Evolutionary conservation across 148 eudicot species (phyloP).

Genomic region (Fagopyrum tataricum): DNA sequence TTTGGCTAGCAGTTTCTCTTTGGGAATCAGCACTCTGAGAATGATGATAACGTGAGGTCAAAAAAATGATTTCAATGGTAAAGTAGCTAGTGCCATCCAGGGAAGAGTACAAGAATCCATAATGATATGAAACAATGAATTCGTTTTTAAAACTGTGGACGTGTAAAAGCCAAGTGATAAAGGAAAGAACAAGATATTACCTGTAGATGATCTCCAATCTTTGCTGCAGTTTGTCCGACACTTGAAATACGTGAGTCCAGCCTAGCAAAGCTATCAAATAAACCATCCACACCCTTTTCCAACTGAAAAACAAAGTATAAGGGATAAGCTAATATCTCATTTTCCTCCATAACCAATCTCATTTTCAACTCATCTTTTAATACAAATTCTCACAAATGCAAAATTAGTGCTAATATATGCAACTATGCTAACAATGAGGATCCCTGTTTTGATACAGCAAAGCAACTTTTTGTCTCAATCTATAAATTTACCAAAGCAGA

Average conservation of each 20-base stretch:
- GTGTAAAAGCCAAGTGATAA: not conserved
- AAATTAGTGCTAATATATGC: not conserved
- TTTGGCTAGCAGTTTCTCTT: conserved; percentile 92
- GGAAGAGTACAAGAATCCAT: not conserved
- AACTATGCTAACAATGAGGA: not conserved
- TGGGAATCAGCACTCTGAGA: conserved; percentile 97
- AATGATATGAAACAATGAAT: not conserved
- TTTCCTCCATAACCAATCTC: conserved; percentile 10
- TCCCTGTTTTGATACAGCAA: not conserved
- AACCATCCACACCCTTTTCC: conserved; percentile 96
- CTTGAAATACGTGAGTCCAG: conserved; percentile 97
- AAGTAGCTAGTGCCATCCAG: not conserved
- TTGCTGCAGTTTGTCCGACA: conserved; percentile 99
- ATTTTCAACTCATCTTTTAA: not conserved
- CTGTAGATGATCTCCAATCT: conserved; percentile 99
- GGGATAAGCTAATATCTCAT: conserved; percentile 2
- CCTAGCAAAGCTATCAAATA: conserved; percentile 96
- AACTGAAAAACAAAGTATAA: conserved; percentile 45
- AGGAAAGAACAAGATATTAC: too few species aligned
- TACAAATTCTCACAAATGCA: not conserved
- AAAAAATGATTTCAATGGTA: not conserved
- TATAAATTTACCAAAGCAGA: too few species aligned
- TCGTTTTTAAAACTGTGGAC: not conserved
- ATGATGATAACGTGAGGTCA: conserved; percentile 5
- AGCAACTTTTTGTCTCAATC: not conserved